These are phyloP conservation scores for Saccharum hybrid DNA, from an alignment of 202 grass and related monocot genomes.

Conservation along the genomic window DNA sequence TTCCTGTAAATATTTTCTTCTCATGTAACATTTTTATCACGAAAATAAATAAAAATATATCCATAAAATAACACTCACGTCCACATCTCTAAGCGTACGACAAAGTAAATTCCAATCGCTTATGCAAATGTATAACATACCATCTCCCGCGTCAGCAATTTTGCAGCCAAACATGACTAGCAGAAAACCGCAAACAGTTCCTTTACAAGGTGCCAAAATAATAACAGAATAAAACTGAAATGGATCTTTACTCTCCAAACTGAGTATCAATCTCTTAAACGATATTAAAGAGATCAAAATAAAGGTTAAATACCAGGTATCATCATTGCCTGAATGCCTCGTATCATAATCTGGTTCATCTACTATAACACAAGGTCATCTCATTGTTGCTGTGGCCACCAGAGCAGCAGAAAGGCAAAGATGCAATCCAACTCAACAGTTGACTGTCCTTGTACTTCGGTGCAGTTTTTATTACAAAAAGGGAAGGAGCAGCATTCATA, in stretches of 20 bases:
- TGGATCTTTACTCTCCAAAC: not conserved
- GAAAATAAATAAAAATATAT: too few relatives aligned
- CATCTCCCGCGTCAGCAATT: not conserved
- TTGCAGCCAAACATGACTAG: not conserved
- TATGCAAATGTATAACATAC: too few relatives aligned
- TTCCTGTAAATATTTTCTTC: too few relatives aligned
- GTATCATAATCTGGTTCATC: not conserved
- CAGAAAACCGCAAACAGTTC: not conserved
- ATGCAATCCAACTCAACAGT: conserved; percentile 37
- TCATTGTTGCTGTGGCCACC: not conserved
- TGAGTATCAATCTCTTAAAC: too few relatives aligned
- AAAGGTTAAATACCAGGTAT: conserved; percentile 1
- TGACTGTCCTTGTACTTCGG: conserved; percentile 44
- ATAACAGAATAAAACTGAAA: not conserved
- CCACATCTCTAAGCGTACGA: too few relatives aligned
- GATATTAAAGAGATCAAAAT: not conserved
- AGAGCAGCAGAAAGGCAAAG: conserved; percentile 2
- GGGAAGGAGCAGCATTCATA: conserved; percentile 32
- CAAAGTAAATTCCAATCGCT: too few relatives aligned
- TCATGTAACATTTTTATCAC: too few relatives aligned
- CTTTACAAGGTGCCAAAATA: not conserved
- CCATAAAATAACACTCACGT: too few relatives aligned
- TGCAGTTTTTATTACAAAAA: conserved; percentile 62
- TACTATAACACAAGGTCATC: conserved; percentile 34
- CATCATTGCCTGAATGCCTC: conserved; percentile 14